Conservation (phyloP, 2,329 filamentous ascomycete genomes). For the Epichloe sibirici region DNA sequence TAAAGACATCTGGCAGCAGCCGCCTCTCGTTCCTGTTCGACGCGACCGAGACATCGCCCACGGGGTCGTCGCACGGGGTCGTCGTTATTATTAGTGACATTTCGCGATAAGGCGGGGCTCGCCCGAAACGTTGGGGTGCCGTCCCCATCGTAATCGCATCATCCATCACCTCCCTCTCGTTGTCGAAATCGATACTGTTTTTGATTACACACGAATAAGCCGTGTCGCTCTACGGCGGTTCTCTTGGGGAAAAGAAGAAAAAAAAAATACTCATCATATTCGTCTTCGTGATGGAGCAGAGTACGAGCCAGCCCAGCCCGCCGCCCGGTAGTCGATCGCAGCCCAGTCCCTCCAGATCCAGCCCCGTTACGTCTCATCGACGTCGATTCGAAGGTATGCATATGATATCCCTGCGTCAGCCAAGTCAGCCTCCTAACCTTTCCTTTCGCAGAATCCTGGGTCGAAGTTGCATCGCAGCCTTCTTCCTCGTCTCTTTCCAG, state of each 20-base stretch:
- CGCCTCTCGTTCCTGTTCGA: no score
- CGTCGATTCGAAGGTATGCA: constrained; percentile 26
- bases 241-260: no score
- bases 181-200: neutral
- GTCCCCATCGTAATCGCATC: constrained; percentile 2
- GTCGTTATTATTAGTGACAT: neutral
- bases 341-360: constrained; percentile 15
- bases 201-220: neutral
- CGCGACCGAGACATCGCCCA: neutral
- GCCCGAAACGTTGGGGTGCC: neutral
- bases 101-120: constrained; percentile 5
- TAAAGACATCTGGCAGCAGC: no score
- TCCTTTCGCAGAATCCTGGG: constrained; percentile 68
- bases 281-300: constrained; percentile 15
- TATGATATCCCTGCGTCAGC: neutral
- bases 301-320: constrained; percentile 14
- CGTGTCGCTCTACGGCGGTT: no score
- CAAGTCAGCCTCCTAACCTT: constrained; percentile 6
- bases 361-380: constrained; percentile 18
- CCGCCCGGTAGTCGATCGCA: constrained; percentile 13
- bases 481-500: constrained; percentile 89
- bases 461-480: constrained; percentile 84
- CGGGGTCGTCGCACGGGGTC: neutral
- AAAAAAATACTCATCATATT: neutral
- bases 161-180: neutral